Evolutionary conservation across 306 rosid species (phyloP).

Genomic region (Cicer yamashitae): DNA sequence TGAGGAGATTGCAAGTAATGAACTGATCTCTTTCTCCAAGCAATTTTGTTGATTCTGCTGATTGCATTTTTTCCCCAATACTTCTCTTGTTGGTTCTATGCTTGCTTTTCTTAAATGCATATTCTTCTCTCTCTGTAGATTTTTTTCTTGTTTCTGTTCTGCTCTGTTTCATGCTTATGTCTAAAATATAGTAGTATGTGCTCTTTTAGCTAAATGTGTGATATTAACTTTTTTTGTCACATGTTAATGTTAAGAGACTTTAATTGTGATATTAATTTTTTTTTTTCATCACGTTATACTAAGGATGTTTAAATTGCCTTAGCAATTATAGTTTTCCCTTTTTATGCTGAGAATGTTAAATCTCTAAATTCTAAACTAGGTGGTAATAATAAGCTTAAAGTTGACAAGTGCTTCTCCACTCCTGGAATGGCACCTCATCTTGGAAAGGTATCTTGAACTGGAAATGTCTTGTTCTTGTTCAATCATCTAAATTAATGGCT

Average conservation of each 20-base stretch:
- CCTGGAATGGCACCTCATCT: constrained; percentile 94
- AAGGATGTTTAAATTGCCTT: constrained; percentile 3
- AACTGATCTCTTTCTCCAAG: constrained; percentile 43
- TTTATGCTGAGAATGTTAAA: constrained; percentile 27
- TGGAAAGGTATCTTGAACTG: constrained; percentile 71
- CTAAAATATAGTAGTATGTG: constrained; percentile 2
- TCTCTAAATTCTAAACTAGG: constrained; percentile 45
- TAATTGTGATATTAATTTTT: no score
- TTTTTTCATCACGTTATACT: neutral
- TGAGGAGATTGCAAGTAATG: constrained; percentile 89
- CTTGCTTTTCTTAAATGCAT: constrained; percentile 22
- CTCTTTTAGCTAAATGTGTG: constrained; percentile 11
- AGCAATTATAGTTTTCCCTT: neutral
- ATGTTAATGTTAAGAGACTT: constrained; percentile 6
- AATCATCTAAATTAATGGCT: constrained; percentile 35
- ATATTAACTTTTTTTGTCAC: constrained; percentile 1
- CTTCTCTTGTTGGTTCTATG: constrained; percentile 37
- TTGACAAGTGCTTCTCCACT: constrained; percentile 97
- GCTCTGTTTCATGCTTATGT: neutral
- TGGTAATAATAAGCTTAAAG: constrained; percentile 80
- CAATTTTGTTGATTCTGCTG: constrained; percentile 27
- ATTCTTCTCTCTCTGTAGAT: constrained; percentile 10
- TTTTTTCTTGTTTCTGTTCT: neutral
- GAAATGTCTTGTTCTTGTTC: constrained; percentile 25
- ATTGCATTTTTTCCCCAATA: constrained; percentile 2